Percentiles rank a stretch among this genome's conserved stretches.
phyloP scores from a whole-genome alignment of 179 eudicot species.

The Patellifolia procumbens region DNA sequence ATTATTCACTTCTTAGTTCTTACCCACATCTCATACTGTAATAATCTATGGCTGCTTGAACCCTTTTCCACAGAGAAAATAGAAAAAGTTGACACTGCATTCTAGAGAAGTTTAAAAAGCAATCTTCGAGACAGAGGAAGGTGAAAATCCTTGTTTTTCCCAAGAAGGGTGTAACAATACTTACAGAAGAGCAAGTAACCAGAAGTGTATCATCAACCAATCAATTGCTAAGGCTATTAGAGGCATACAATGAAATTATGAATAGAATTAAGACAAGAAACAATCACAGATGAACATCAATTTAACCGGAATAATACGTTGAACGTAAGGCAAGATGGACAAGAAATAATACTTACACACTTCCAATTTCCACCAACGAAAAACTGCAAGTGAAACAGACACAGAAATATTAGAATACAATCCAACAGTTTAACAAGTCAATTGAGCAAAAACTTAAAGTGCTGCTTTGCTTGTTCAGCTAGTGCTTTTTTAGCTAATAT shows the following conservation, averaged over 20 bases:
- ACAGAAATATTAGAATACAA: conserved; percentile 19
- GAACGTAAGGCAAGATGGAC: not conserved
- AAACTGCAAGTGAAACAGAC: conserved; percentile 63
- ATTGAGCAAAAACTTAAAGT: not conserved
- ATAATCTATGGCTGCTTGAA: not conserved
- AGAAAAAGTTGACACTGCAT: not conserved
- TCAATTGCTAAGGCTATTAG: not conserved
- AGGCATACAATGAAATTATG: conserved; percentile 5
- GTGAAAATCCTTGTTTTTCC: not conserved
- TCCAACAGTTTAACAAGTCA: not conserved
- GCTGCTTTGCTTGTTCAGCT: not conserved
- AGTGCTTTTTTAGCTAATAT: not conserved
- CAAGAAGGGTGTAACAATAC: not conserved
- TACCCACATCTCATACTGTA: not conserved
- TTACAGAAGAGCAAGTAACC: not conserved
- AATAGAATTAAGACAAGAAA: not conserved
- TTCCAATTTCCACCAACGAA: conserved; percentile 99
- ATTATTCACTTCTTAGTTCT: not conserved
- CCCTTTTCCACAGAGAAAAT: not conserved
- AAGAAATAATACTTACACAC: conserved; percentile 66
- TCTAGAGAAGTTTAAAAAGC: not conserved
- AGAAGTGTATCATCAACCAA: not conserved
- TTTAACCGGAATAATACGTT: not conserved
- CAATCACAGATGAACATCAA: not conserved
- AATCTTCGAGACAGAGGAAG: not conserved